phyloP scores from a whole-genome alignment of 805 yeast genomes.

The Cyberlindnera suaveolens region DNA sequence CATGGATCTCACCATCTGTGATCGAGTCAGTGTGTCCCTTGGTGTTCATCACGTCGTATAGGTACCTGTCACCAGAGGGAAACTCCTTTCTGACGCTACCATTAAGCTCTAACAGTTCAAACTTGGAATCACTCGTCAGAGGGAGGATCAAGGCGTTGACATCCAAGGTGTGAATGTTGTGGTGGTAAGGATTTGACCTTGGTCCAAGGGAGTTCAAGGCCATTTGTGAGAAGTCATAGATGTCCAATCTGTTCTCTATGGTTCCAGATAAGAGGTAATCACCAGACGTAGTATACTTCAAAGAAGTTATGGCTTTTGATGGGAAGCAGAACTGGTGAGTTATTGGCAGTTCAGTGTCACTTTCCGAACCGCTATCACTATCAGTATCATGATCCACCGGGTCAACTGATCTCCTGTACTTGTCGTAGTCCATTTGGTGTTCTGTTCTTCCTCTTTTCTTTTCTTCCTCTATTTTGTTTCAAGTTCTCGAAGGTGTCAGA shows the following conservation, averaged over 20 bases:
- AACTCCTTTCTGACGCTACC: constrained; percentile 15
- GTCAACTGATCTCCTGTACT: background rate
- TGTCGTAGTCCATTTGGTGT: background rate
- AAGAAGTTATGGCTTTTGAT: constrained; percentile 17
- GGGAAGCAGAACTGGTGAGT: constrained; percentile 27
- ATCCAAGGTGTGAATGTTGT: constrained; percentile 5
- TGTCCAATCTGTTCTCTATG: constrained; percentile 20
- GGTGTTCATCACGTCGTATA: constrained; percentile 23
- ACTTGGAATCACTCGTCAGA: constrained; percentile 11
- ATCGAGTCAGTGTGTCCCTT: constrained; percentile 22
- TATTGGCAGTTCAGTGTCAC: constrained; percentile 24
- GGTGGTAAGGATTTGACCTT: constrained; percentile 10
- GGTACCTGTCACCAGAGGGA: constrained; percentile 19
- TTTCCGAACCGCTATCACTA: constrained; percentile 22
- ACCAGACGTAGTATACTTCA: constrained; percentile 24
- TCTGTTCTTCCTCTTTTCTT: too few relatives aligned
- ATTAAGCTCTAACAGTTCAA: constrained; percentile 10
- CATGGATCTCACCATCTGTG: constrained; percentile 19
- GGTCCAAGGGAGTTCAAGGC: constrained; percentile 17
- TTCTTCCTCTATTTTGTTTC: too few relatives aligned
- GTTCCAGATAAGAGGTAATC: constrained; percentile 23
- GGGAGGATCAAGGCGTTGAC: constrained; percentile 2
- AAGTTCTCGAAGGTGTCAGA: too few relatives aligned
- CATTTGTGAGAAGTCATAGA: constrained; percentile 30
- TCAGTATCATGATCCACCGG: constrained; percentile 8